Evolutionary conservation across 2,329 filamentous ascomycete genomes (phyloP).

Genomic region (Sporothrix inflata): DNA sequence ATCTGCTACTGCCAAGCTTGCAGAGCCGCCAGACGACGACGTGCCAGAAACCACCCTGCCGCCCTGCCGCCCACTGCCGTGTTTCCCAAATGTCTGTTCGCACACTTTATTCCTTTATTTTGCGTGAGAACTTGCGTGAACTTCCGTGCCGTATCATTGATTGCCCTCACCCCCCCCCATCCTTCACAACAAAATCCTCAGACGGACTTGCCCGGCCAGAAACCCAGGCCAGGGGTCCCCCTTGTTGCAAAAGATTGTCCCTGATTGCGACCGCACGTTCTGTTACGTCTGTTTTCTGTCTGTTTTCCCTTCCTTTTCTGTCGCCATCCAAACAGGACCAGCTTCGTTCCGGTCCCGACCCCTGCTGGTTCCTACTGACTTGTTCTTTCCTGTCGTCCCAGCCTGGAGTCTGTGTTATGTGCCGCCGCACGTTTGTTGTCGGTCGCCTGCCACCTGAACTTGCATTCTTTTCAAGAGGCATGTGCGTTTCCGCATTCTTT

Average conservation of each 20-base stretch:
- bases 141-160: background rate
- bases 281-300: background rate
- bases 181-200: background rate
- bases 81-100: conserved; percentile 18
- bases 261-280: conserved; percentile 13
- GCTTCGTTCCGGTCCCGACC: conserved; percentile 16
- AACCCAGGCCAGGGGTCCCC: background rate
- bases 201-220: background rate
- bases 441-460: conserved; percentile 8
- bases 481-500: conserved; percentile 12
- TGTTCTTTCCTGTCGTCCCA: background rate
- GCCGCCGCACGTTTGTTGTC: conserved; percentile 4
- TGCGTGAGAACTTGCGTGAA: background rate
- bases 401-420: background rate
- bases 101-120: background rate
- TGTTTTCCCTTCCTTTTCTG: too few species aligned
- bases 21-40: background rate
- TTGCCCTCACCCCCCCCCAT: background rate
- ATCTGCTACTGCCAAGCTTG: conserved; percentile 11
- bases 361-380: too few species aligned
- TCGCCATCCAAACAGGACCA: conserved; percentile 27
- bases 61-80: conserved; percentile 1
- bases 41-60: background rate
- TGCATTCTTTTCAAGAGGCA: conserved; percentile 6
- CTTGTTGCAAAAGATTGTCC: conserved; percentile 18